phyloP scores from a whole-genome alignment of 768 basidiomycete species.

The Tulasnella sp. region DNA sequence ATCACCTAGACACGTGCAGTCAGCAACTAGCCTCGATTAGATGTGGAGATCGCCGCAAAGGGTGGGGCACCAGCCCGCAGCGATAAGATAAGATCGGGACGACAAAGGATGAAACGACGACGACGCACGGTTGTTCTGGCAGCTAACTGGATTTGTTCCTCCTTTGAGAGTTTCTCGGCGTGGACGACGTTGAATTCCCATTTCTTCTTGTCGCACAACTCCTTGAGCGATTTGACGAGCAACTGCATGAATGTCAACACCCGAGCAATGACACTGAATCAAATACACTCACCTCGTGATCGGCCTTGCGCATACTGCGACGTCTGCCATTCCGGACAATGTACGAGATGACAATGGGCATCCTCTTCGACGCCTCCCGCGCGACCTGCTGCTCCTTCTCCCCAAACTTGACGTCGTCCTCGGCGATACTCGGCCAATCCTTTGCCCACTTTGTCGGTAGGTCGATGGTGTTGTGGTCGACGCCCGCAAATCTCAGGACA shows the following conservation, averaged over 20 bases:
- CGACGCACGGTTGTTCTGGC: constrained; percentile 56
- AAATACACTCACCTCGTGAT: constrained; percentile 19
- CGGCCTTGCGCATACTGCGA: constrained; percentile 29
- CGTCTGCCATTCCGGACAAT: constrained; percentile 50
- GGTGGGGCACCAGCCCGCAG: no score
- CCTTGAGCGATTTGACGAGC: constrained; percentile 21
- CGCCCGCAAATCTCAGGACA: constrained; percentile 38
- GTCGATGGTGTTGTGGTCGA: constrained; percentile 6
- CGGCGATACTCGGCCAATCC: background rate
- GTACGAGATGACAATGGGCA: constrained; percentile 54
- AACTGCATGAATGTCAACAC: background rate
- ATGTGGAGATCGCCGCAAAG: background rate
- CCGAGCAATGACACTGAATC: background rate
- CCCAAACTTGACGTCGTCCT: background rate
- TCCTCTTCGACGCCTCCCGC: constrained; percentile 36
- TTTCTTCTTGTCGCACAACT: constrained; percentile 23
- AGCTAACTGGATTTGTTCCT: constrained; percentile 56
- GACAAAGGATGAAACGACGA: background rate
- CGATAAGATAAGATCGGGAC: background rate
- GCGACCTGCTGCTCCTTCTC: constrained; percentile 22
- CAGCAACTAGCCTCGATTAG: no score
- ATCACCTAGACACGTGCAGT: constrained; percentile 36
- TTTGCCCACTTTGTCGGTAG: constrained; percentile 10
- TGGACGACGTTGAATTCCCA: constrained; percentile 53
- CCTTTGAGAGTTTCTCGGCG: constrained; percentile 56